Evolutionary conservation across 768 basidiomycete species (phyloP).

Genomic region (Lentinula lateritia): DNA sequence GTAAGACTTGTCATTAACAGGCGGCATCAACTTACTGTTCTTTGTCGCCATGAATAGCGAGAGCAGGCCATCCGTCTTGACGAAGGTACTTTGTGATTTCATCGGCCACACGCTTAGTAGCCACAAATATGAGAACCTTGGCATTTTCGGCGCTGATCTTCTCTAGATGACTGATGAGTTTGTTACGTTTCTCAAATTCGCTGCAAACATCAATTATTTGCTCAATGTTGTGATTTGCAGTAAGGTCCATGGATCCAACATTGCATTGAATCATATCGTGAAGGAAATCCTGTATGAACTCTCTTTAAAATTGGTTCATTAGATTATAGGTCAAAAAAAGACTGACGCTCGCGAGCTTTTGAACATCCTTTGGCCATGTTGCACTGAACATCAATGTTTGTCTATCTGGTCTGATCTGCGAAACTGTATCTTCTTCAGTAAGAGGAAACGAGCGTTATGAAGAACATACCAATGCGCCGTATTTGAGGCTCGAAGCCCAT

Average conservation of each 20-base stretch:
- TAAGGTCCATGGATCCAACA: slow-evolving; percentile 97
- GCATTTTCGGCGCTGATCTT: slow-evolving; percentile 95
- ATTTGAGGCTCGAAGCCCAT: slow-evolving; percentile 99
- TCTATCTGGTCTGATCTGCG: slow-evolving; percentile 93
- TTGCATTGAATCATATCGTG: slow-evolving; percentile 97
- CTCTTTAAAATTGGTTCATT: not conserved
- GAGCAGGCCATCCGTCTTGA: slow-evolving; percentile 98
- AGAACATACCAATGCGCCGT: slow-evolving; percentile 80
- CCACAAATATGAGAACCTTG: slow-evolving; percentile 98
- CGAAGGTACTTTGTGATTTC: slow-evolving; percentile 97
- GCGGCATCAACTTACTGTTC: slow-evolving; percentile 66
- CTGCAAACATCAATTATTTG: slow-evolving; percentile 96
- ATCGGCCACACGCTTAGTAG: slow-evolving; percentile 95
- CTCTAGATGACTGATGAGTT: slow-evolving; percentile 95
- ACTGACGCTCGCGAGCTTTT: slow-evolving; percentile 85
- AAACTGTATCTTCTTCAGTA: not conserved
- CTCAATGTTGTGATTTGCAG: slow-evolving; percentile 96
- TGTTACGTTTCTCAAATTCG: slow-evolving; percentile 95
- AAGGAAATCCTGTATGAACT: slow-evolving; percentile 74
- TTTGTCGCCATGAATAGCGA: slow-evolving; percentile 99
- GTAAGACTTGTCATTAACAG: not conserved
- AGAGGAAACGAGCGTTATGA: not conserved
- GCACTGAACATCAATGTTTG: slow-evolving; percentile 99
- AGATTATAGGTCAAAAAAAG: not conserved
- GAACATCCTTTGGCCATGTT: slow-evolving; percentile 99